Percentiles rank a stretch among this genome's conserved stretches.
Conservation (phyloP, 805 yeast species). For the Metschnikowia hibisci region DNA sequence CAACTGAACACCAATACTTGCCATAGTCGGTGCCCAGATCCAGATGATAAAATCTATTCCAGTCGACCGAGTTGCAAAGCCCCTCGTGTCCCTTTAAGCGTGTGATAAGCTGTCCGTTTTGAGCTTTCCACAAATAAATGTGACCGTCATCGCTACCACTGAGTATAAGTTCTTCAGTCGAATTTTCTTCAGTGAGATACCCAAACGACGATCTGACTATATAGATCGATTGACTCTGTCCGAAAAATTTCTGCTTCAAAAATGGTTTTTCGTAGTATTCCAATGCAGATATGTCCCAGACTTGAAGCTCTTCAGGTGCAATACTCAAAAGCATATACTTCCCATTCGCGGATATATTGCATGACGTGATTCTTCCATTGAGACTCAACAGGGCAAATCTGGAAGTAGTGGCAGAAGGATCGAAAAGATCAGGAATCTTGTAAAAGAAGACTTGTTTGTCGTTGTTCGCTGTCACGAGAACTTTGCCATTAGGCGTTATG, state of each 20-base stretch:
- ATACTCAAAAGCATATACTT: constrained; percentile 58
- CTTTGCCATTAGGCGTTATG: constrained; percentile 59
- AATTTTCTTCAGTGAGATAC: constrained; percentile 35
- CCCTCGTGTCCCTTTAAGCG: constrained; percentile 60
- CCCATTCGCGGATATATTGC: constrained; percentile 53
- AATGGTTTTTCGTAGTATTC: constrained; percentile 38
- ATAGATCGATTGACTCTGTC: constrained; percentile 66
- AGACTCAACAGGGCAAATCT: constrained; percentile 46
- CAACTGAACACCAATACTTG: constrained; percentile 71
- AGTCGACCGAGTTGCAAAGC: constrained; percentile 73
- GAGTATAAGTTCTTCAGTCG: constrained; percentile 61
- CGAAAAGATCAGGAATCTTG: constrained; percentile 40
- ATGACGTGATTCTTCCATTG: constrained; percentile 59
- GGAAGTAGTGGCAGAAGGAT: constrained; percentile 31
- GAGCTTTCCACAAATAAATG: constrained; percentile 73
- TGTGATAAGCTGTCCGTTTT: constrained; percentile 62
- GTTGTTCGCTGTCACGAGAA: constrained; percentile 61
- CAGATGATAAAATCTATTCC: constrained; percentile 43
- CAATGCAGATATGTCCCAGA: constrained; percentile 62
- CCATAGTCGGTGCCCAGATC: constrained; percentile 33
- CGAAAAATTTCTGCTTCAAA: constrained; percentile 60
- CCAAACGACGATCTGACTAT: constrained; percentile 79
- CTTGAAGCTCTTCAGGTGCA: constrained; percentile 70
- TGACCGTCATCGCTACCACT: constrained; percentile 83
- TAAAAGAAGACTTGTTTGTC: constrained; percentile 60